phyloP scores from a whole-genome alignment of 768 basidiomycete genomes.

The Obba rivulosa region DNA sequence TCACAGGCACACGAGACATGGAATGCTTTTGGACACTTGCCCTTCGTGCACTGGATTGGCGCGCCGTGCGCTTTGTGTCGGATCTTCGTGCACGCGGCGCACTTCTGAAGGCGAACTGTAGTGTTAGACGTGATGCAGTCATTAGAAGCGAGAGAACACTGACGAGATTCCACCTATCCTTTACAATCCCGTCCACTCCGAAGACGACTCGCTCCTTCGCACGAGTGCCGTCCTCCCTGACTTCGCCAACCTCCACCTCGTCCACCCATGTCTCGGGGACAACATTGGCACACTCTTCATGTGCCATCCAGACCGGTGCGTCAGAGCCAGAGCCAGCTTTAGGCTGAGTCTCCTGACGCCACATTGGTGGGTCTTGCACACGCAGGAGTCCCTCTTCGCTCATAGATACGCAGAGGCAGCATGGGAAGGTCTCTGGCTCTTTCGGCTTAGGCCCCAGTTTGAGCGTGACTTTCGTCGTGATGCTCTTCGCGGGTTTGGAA shows the following conservation, averaged over 20 bases:
- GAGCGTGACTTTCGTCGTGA: slow-evolving; percentile 46
- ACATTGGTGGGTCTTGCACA: slow-evolving; percentile 63
- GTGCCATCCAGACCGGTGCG: slow-evolving; percentile 61
- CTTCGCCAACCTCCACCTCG: slow-evolving; percentile 40
- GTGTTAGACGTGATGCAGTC: too few relatives aligned
- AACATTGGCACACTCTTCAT: slow-evolving; percentile 72
- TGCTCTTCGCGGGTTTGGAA: slow-evolving; percentile 5
- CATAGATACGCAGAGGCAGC: slow-evolving; percentile 61
- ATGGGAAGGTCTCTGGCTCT: slow-evolving; percentile 54
- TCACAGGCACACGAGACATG: slow-evolving; percentile 86
- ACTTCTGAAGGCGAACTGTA: slow-evolving; percentile 64
- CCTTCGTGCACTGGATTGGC: slow-evolving; percentile 89
- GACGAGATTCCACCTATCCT: slow-evolving; percentile 91
- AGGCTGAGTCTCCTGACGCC: slow-evolving; percentile 40
- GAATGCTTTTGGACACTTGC: slow-evolving; percentile 90
- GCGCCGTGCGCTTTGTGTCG: slow-evolving; percentile 67
- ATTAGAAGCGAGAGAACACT: slow-evolving; percentile 19
- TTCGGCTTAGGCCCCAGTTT: slow-evolving; percentile 62
- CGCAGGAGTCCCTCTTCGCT: slow-evolving; percentile 49
- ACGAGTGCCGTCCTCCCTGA: slow-evolving; percentile 26
- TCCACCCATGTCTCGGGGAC: slow-evolving; percentile 94
- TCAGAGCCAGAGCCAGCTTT: slow-evolving; percentile 21
- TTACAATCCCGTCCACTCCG: slow-evolving; percentile 85
- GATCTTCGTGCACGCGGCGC: slow-evolving; percentile 73
- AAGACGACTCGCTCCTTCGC: slow-evolving; percentile 55